A percentile compares a stretch with the other conserved stretches of the same genome.
Conservation (phyloP, 352 stramenopile species). For the Pythium dissotocum region DNA sequence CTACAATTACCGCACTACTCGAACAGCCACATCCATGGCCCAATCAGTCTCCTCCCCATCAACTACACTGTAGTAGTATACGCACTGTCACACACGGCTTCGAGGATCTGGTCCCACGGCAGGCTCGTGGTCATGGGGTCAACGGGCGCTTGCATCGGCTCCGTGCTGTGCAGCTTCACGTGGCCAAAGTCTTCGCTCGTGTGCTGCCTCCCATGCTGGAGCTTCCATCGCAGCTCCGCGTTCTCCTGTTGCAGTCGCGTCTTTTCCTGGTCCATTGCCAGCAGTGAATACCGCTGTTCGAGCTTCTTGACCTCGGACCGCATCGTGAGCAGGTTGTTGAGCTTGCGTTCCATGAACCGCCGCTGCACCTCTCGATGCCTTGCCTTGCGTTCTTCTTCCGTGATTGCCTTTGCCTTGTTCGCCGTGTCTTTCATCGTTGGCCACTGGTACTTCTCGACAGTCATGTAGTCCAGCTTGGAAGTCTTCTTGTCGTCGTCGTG, state of each 20-base stretch:
- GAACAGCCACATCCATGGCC: no score
- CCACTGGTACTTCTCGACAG: background rate
- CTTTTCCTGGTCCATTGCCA: background rate
- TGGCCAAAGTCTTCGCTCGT: background rate
- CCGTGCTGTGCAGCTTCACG: background rate
- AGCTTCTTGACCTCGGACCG: background rate
- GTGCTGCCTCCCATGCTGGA: background rate
- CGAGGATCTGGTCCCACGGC: background rate
- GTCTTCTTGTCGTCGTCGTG: background rate
- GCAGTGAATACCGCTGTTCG: background rate
- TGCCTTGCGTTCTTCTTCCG: background rate
- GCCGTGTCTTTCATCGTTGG: background rate
- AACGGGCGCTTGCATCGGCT: background rate
- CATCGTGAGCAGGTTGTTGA: background rate
- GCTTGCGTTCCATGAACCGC: background rate
- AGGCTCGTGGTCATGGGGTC: background rate
- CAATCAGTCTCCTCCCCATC: no score
- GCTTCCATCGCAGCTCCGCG: background rate
- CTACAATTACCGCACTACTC: background rate
- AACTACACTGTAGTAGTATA: background rate
- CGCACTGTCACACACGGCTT: background rate
- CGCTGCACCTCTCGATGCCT: background rate
- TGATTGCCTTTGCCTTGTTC: background rate
- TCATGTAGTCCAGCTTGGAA: background rate
- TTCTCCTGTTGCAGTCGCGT: background rate